Base-by-base conservation (phyloP, 345 rosid species). In the Nasturtium officinale region DNA sequence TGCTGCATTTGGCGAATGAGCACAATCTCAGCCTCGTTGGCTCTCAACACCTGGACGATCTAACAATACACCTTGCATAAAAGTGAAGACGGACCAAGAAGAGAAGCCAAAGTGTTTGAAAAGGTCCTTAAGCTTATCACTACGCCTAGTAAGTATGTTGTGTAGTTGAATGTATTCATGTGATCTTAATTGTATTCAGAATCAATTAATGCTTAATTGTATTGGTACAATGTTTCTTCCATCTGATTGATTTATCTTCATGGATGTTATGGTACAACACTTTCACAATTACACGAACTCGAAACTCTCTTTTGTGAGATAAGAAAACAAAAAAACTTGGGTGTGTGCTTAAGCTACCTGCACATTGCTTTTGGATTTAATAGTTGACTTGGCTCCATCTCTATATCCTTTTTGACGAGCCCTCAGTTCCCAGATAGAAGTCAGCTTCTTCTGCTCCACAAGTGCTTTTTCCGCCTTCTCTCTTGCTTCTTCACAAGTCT, bases 401-500 rank as follows among this genome's bases (percentile, higher is more conserved):
- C 61, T 95, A 90, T 95, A 95, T 40, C 97, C 99, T 86, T 70
- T 90, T 53, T 87, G 89, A 5, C 89, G 93, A 62, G 99, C 97
- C 79, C 96, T 86, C 28, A 26, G 25, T 80, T 89, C 99, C 99
- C 99, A 91, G 50, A 61, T 52, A 16, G 85, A 82, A 2, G 93
- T 88, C 53, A 87, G 57, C 73, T 87, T 95, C 96, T 82, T 91
- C 75, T 91, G 97, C 26, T 84, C 85, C 16, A 53, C 85, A 69
- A 90, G 77, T 32, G 91, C 83, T 15, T 81, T 85, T 72, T 89
- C 97, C 0, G 97, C 81, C 70, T 86, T 94, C 76, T 94, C 99
- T 80, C 99, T 80, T 6, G 97, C 94, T 80, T 84, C 99, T 82
- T 95, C 99, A 70, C 97, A 91, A 3, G 97, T 91, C 82, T 90